These are phyloP conservation scores for Globisporangium nodosum DNA, from an alignment of 352 stramenopile species.

Conservation along the genomic window DNA sequence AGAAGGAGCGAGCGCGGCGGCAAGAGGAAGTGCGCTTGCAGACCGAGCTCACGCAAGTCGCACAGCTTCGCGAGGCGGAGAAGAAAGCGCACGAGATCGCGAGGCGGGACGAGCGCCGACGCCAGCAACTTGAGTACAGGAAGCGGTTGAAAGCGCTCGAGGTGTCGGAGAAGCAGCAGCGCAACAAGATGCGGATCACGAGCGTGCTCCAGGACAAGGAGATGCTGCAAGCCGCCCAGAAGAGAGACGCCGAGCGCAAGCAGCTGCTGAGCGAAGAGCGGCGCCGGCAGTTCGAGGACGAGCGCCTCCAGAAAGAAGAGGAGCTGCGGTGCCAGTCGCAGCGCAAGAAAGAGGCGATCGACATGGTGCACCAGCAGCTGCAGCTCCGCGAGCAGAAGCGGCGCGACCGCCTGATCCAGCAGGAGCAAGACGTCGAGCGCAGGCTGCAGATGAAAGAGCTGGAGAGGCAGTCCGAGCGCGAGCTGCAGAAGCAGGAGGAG, in stretches of 20 bases:
- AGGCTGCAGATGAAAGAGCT: slow-evolving; percentile 36
- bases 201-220: slow-evolving; percentile 61
- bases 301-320: slow-evolving; percentile 39
- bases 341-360: slow-evolving; percentile 59
- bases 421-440: slow-evolving; percentile 38
- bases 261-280: slow-evolving; percentile 61
- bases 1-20: slow-evolving; percentile 45
- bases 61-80: slow-evolving; percentile 36
- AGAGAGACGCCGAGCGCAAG: slow-evolving; percentile 48
- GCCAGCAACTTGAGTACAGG: slow-evolving; percentile 40
- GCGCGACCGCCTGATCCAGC: slow-evolving; percentile 35
- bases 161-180: slow-evolving; percentile 51
- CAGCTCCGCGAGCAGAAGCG: slow-evolving; percentile 47
- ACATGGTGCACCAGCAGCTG: slow-evolving; percentile 54
- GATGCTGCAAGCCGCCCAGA: slow-evolving; percentile 33
- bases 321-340: slow-evolving; percentile 37
- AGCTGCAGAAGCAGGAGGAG: slow-evolving; percentile 49
- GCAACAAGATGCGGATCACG: slow-evolving; percentile 60
- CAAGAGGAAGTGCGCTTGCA: slow-evolving; percentile 54
- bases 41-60: slow-evolving; percentile 36
- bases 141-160: slow-evolving; percentile 36
- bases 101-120: slow-evolving; percentile 34
- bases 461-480: slow-evolving; percentile 44
- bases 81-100: slow-evolving; percentile 44
- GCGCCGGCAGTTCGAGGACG: slow-evolving; percentile 32